Percentiles rank a stretch among this genome's conserved stretches.
Evolutionary conservation across 2,329 filamentous ascomycete genomes (phyloP).

Genomic region (Huntiella bhutanensis): DNA sequence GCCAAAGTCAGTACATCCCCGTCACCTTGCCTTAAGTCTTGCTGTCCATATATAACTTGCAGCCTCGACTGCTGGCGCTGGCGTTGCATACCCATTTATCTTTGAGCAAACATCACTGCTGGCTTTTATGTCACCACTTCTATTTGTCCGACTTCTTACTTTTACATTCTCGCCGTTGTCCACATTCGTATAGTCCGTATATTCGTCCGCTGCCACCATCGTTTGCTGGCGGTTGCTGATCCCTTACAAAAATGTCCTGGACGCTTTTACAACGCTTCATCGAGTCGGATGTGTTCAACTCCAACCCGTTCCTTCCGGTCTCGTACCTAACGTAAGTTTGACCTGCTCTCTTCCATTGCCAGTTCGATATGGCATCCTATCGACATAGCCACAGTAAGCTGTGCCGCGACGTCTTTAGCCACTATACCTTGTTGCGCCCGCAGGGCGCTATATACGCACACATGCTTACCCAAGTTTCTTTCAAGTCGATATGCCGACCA

Average conservation of each 20-base stretch:
- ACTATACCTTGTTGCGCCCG: neutral
- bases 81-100: too few species aligned
- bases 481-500: slow-evolving; percentile 69
- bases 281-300: slow-evolving; percentile 86
- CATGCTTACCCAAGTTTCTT: slow-evolving; percentile 6
- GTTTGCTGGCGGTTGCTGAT: neutral
- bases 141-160: neutral
- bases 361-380: neutral
- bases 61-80: too few species aligned
- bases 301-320: slow-evolving; percentile 73
- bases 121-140: neutral
- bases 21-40: too few species aligned
- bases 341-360: neutral
- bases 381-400: neutral
- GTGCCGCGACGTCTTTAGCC: neutral
- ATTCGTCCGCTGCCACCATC: neutral
- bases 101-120: too few species aligned
- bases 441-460: neutral
- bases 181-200: neutral
- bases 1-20: too few species aligned
- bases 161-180: too few species aligned
- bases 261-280: slow-evolving; percentile 78
- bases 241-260: slow-evolving; percentile 45
- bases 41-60: too few species aligned
- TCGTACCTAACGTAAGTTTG: slow-evolving; percentile 65